Evolutionary conservation across 164 flowering plant genomes (phyloP), one percentile per base, ranked within the genome.

Genomic region (Akebia trifoliata): DNA sequence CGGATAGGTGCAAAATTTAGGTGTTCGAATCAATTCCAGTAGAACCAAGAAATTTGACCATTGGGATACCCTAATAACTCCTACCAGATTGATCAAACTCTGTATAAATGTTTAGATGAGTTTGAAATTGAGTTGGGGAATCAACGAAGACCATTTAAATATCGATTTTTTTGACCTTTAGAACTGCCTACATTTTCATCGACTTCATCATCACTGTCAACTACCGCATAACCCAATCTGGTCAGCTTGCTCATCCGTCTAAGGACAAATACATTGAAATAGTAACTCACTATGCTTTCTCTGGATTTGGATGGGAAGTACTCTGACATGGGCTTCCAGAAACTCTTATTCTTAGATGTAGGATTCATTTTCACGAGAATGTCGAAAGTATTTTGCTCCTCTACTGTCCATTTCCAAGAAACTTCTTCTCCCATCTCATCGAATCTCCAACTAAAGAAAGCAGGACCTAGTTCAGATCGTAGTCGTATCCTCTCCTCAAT

Each of bases 401-500:
- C 42, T 4, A n/a, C 2, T n/a, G 74, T 64, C 87, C 87, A 82
- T 6, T 64, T 57, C 38, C 62, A 63, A 4, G 72, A 64, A 53
- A 79, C 76, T n/a, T 45, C 69, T 61, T 72, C 79, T 14, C 87
- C 87, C 82, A 78, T 78, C 34, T 73, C 74, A 66, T 79, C 68
- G 40, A 82, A 71, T 51, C 68, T 74, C 87, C 81, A 76, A 22
- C 14, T 51, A 32, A 2, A 52, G 37, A 70, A 82, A 32, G 76
- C 81, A 50, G 73, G 59, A 15, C 84, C 80, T 6, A 78, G 61
- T 12, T 72, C 75, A 29, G 50, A 46, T 45, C 42, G 68, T 63
- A 82, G 54, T 32, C 36, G 47, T 1, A 26, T 40, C 30, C 65
- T 72, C 37, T 64, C 50, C 63, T 71, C 71, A 6, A 38, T 36